A percentile compares a stretch with the other conserved stretches of the same genome.
These are phyloP conservation scores for Rhizoctonia solani DNA, from an alignment of 1,284 basidiomycete species.

Conservation along the genomic window DNA sequence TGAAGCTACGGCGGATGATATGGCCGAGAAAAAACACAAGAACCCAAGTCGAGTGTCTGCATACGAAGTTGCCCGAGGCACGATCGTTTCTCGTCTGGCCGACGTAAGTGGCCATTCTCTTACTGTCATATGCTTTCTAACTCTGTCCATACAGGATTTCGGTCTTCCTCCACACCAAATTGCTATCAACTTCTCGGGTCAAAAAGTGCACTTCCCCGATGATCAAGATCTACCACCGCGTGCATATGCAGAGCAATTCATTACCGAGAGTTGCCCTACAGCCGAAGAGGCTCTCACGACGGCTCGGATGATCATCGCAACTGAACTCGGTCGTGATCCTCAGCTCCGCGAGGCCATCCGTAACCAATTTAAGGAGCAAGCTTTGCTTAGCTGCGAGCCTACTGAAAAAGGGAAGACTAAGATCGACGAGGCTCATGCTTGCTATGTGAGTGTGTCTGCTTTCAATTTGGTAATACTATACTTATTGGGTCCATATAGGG, in stretches of 20 bases:
- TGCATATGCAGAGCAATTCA: conserved; percentile 76
- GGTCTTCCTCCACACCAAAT: conserved; percentile 79
- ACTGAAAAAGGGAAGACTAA: conserved; percentile 91
- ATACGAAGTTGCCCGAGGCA: conserved; percentile 85
- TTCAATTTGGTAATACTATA: neutral
- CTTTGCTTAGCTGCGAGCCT: conserved; percentile 80
- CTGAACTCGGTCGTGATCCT: conserved; percentile 93
- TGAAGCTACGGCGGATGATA: conserved; percentile 70
- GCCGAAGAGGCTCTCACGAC: conserved; percentile 69
- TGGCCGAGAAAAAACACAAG: conserved; percentile 70
- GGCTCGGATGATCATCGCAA: conserved; percentile 84
- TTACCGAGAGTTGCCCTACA: conserved; percentile 52
- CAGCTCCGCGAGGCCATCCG: conserved; percentile 82
- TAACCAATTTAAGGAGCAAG: conserved; percentile 75
- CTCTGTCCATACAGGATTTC: conserved; percentile 59
- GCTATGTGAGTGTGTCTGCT: conserved; percentile 67
- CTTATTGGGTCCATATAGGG: conserved; percentile 55
- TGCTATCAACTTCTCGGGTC: conserved; percentile 71
- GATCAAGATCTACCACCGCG: conserved; percentile 75
- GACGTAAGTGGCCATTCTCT: conserved; percentile 54
- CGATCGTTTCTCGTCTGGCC: conserved; percentile 73
- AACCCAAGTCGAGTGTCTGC: conserved; percentile 83
- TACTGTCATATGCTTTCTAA: conserved; percentile 28
- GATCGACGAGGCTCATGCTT: conserved; percentile 88
- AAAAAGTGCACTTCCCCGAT: conserved; percentile 68